Evolutionary conservation across 208 protist species (phyloP), one percentile per base, ranked within the genome.

Genomic region (Tritrichomonas musculus): DNA sequence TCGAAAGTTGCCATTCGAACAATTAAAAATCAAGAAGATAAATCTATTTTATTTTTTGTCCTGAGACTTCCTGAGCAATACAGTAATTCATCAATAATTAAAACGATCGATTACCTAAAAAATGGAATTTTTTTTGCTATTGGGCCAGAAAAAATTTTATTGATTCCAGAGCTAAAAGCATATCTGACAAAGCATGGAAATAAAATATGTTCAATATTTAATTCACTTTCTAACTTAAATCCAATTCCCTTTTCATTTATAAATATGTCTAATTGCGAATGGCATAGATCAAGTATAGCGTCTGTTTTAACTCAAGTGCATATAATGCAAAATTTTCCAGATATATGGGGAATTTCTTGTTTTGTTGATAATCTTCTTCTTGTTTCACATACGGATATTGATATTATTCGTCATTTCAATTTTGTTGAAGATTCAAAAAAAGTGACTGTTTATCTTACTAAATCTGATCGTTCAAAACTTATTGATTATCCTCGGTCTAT

Each of bases 1-100:
- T 60, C 77, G 20, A 88, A 88, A 60, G 17, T 88, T 20, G 77
- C 77, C 9, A 88, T 88, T 88, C 77, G 57, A 88, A 88, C 77
- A 39, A 22, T 22, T 17, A 13, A 33, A 11, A 17, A 88, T 17
- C 47, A 44, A n/a, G 73, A 82, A 53, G 77, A 88, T 57, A 13
- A 57, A 88, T 53, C 77, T 53, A 5, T 88, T 8, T 33, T 88
- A 39, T 88, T 88, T 50, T 88, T 88, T 27, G 47, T 88, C 39
- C 77, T 88, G 53, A 13, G 77, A 9, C 47, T 27, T 9, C 77
- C 47, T 47, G n/a, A 41, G 44, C 14, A 27, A 20, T 88, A 88
- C 47, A 88, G 77, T 57, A 47, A 88, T 88, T n/a, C 39, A 57
- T 88, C 77, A 4, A 88, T 88, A 39, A 39, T 27, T 11, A 49